phyloP scores from a whole-genome alignment of 2,329 filamentous ascomycete species.

The Aspergillus ochraceus region DNA sequence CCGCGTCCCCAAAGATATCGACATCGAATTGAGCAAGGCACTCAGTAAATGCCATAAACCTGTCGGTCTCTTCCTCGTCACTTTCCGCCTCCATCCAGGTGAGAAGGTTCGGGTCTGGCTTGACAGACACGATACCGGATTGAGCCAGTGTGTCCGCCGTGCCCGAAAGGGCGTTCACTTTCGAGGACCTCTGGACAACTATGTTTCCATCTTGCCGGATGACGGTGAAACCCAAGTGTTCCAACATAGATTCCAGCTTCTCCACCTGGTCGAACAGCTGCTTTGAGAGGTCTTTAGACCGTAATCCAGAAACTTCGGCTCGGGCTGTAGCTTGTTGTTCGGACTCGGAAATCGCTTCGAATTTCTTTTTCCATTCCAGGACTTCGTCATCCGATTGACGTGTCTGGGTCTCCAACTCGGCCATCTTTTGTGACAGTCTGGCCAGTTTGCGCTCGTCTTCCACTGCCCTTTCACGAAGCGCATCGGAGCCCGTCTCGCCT shows the following conservation, averaged over 20 bases:
- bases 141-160: constrained; percentile 37
- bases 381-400: constrained; percentile 76
- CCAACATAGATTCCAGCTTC: constrained; percentile 76
- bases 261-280: constrained; percentile 81
- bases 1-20: constrained; percentile 78
- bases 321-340: constrained; percentile 48
- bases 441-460: constrained; percentile 73
- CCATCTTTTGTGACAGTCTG: constrained; percentile 68
- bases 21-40: constrained; percentile 77
- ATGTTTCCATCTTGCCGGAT: constrained; percentile 71
- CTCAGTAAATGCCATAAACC: constrained; percentile 73
- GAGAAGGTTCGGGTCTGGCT: constrained; percentile 68
- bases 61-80: constrained; percentile 65
- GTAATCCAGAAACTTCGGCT: constrained; percentile 68
- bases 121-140: constrained; percentile 37
- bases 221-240: constrained; percentile 82
- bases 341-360: constrained; percentile 30
- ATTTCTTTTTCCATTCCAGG: constrained; percentile 65
- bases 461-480: constrained; percentile 70
- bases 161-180: constrained; percentile 44
- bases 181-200: constrained; percentile 70
- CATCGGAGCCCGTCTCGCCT: constrained; percentile 80
- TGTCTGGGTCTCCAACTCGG: constrained; percentile 72
- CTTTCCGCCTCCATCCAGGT: constrained; percentile 78
- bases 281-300: constrained; percentile 80